A percentile compares a stretch with the other conserved stretches of the same genome.
Evolutionary conservation across 169 alveolate species (phyloP).

Genomic region (Eimeria necatrix): DNA sequence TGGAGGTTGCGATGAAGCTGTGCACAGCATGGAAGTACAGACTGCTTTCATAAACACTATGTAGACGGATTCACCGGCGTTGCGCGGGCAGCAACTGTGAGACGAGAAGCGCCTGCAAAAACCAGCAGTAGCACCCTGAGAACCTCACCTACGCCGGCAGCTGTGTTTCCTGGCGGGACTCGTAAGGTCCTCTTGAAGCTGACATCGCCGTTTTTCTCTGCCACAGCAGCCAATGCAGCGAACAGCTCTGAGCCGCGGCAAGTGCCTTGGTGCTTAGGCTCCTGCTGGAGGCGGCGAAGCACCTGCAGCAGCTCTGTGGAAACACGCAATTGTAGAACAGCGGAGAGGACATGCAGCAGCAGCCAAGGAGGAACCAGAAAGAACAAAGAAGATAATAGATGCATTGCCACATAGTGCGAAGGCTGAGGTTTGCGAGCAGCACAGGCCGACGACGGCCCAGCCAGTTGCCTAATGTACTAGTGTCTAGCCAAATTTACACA

Average conservation of each 20-base stretch:
- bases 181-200: neutral
- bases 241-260: neutral
- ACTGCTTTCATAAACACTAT: too few species aligned
- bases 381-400: neutral
- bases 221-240: conserved; percentile 37
- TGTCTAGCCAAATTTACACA: too few species aligned
- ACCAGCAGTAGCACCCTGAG: neutral
- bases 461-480: too few species aligned
- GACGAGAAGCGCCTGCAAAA: neutral
- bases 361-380: neutral
- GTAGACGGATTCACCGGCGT: too few species aligned
- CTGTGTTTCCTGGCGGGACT: neutral
- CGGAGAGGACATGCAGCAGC: neutral
- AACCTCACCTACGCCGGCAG: neutral
- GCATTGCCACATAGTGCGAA: neutral
- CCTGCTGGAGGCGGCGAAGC: neutral
- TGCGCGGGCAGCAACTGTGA: neutral
- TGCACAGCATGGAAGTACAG: too few species aligned
- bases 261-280: neutral
- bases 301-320: conserved; percentile 4
- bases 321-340: neutral
- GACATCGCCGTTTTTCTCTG: neutral
- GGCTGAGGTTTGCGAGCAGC: neutral
- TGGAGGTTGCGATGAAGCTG: too few species aligned
- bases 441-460: neutral